phyloP scores from a whole-genome alignment of 2,329 filamentous ascomycete species.

The Juglanconis oblonga region DNA sequence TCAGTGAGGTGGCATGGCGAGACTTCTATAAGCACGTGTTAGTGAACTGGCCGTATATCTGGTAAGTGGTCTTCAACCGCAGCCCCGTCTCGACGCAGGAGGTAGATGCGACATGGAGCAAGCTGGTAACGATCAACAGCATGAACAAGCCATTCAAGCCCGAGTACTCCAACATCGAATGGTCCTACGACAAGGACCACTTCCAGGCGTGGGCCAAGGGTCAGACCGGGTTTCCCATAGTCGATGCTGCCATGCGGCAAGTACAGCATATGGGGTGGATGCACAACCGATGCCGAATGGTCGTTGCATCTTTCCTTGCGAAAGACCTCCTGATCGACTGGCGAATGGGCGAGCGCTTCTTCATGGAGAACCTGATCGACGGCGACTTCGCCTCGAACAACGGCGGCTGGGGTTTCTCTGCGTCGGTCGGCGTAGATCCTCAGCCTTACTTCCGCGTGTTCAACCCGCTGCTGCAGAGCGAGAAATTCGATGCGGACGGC shows the following conservation, averaged over 20 bases:
- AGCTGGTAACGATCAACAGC: conserved; percentile 24
- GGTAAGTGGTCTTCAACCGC: conserved; percentile 39
- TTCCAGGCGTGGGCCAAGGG: conserved; percentile 74
- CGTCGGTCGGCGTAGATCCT: conserved; percentile 35
- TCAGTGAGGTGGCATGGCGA: conserved; percentile 80
- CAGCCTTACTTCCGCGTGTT: conserved; percentile 89
- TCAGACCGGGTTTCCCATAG: conserved; percentile 75
- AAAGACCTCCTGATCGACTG: conserved; percentile 83
- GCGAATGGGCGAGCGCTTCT: conserved; percentile 76
- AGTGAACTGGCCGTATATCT: conserved; percentile 80
- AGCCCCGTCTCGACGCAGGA: background rate
- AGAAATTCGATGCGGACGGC: conserved; percentile 78
- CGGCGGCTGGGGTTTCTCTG: conserved; percentile 53
- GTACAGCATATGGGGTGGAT: conserved; percentile 67
- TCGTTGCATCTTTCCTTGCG: conserved; percentile 74
- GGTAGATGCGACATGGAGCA: background rate
- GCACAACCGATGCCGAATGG: conserved; percentile 85
- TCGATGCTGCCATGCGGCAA: conserved; percentile 85
- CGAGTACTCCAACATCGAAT: conserved; percentile 77
- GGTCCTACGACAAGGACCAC: conserved; percentile 70
- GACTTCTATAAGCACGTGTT: conserved; percentile 89
- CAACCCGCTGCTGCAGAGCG: conserved; percentile 79
- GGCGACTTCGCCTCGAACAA: conserved; percentile 80
- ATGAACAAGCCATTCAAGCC: conserved; percentile 71
- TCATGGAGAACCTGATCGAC: conserved; percentile 78